A percentile compares a stretch with the other conserved stretches of the same genome.
These are phyloP conservation scores for Lichtheimia hyalospora DNA, from an alignment of 371 early-diverging fungal species.

Conservation along the genomic window DNA sequence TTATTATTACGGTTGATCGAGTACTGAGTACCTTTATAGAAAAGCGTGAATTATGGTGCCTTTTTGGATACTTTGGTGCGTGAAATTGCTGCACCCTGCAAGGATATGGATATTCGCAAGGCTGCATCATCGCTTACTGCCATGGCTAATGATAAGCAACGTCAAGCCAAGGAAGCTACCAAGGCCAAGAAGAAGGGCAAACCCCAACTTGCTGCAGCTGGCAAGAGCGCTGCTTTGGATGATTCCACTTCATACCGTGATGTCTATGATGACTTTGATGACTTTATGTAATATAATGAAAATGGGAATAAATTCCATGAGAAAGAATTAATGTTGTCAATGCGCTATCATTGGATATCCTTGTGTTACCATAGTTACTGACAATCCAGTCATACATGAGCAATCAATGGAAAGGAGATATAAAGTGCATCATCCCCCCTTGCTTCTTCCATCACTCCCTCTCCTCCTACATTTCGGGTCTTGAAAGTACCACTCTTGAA, in stretches of 20 bases:
- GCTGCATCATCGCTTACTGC: conserved; percentile 74
- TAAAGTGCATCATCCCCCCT: too few species aligned
- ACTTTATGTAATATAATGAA: conserved; percentile 71
- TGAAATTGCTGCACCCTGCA: conserved; percentile 75
- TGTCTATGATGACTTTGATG: conserved; percentile 73
- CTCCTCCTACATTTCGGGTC: conserved; percentile 1
- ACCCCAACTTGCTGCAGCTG: conserved; percentile 55
- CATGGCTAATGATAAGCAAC: conserved; percentile 91
- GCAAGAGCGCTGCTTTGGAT: conserved; percentile 45
- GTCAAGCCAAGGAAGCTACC: conserved; percentile 65
- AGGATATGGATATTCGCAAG: conserved; percentile 82
- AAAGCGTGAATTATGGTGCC: conserved; percentile 50
- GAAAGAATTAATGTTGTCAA: conserved; percentile 20
- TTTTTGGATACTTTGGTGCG: conserved; percentile 83
- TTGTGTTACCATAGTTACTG: too few species aligned
- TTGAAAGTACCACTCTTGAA: conserved; percentile 2
- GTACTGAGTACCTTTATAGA: conserved; percentile 16
- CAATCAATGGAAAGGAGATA: too few species aligned
- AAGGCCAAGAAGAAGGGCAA: conserved; percentile 74
- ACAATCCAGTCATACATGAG: too few species aligned
- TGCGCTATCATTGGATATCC: neutral
- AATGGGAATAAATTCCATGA: conserved; percentile 80
- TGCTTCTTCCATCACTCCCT: too few species aligned
- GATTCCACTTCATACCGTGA: conserved; percentile 41
- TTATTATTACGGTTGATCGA: too few species aligned